These are phyloP conservation scores for Periconia sp. DNA, from an alignment of 2,329 filamentous ascomycete genomes.

Conservation along the genomic window DNA sequence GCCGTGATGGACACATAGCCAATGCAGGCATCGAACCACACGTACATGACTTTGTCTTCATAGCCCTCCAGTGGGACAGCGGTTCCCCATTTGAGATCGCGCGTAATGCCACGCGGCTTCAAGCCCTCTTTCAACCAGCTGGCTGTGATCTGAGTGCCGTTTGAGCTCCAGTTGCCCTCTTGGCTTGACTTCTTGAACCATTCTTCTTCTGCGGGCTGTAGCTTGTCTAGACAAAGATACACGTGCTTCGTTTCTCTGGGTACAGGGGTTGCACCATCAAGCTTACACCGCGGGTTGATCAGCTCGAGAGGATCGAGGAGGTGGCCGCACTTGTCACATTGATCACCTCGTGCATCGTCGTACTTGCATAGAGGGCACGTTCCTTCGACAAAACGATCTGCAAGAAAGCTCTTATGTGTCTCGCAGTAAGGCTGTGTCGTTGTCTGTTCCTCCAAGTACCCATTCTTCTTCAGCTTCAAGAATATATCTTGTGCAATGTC, in stretches of 20 bases:
- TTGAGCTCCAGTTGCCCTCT: constrained; percentile 77
- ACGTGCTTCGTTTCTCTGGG: constrained; percentile 86
- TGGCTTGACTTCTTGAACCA: constrained; percentile 78
- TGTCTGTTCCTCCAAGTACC: constrained; percentile 83
- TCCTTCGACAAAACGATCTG: constrained; percentile 76
- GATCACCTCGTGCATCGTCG: constrained; percentile 59
- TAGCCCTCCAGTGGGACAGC: constrained; percentile 66
- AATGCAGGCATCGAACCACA: constrained; percentile 92
- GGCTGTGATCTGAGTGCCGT: constrained; percentile 77
- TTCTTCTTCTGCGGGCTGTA: constrained; percentile 75
- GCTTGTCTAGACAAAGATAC: constrained; percentile 83
- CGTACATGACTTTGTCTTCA: constrained; percentile 84
- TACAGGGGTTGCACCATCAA: constrained; percentile 82
- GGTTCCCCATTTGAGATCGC: constrained; percentile 90
- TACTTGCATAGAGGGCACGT: constrained; percentile 73
- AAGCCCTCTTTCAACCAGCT: constrained; percentile 85
- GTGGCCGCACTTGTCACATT: constrained; percentile 59
- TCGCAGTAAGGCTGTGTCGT: constrained; percentile 93
- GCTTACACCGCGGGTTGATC: constrained; percentile 78
- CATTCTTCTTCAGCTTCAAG: constrained; percentile 83
- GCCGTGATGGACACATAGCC: constrained; percentile 96
- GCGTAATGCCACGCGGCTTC: constrained; percentile 84
- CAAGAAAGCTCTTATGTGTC: constrained; percentile 57
- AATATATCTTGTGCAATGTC: constrained; percentile 94
- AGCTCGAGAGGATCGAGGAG: constrained; percentile 57